A percentile compares a stretch with the other conserved stretches of the same genome.
phyloP scores from a whole-genome alignment of 1,139 yeast species.

The Debaryomycetaceae sp. region DNA sequence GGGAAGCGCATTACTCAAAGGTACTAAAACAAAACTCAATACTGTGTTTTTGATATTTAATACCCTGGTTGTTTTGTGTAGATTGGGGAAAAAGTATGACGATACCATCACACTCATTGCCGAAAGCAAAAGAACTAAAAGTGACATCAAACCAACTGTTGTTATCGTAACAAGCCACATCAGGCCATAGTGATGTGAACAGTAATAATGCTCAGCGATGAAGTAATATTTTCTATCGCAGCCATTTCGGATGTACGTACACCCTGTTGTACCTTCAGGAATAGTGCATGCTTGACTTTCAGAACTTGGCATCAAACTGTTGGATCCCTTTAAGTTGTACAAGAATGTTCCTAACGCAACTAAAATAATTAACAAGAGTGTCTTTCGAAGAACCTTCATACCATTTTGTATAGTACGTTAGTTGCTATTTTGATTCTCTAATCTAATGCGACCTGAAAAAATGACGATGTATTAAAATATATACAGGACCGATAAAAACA shows the following conservation, averaged over 20 bases:
- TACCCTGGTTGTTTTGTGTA: slow-evolving; percentile 25
- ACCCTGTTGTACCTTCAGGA: slow-evolving; percentile 8
- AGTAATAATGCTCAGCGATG: slow-evolving; percentile 26
- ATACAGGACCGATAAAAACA: too few relatives aligned
- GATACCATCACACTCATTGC: slow-evolving; percentile 36
- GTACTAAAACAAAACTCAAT: slow-evolving; percentile 35
- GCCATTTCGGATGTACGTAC: slow-evolving; percentile 17
- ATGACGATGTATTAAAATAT: too few relatives aligned
- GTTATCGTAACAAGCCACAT: slow-evolving; percentile 9
- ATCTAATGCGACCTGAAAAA: too few relatives aligned
- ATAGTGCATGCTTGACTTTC: slow-evolving; percentile 1
- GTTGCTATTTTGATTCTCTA: not conserved
- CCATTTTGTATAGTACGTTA: not conserved
- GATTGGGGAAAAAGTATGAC: slow-evolving; percentile 30
- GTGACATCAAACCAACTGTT: slow-evolving; percentile 15
- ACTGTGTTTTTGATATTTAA: slow-evolving; percentile 29
- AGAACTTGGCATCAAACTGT: not conserved
- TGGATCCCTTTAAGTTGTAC: not conserved
- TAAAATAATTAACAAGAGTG: not conserved
- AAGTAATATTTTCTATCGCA: slow-evolving; percentile 26
- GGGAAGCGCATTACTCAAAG: slow-evolving; percentile 39
- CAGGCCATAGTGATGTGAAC: slow-evolving; percentile 17
- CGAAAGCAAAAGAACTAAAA: slow-evolving; percentile 17
- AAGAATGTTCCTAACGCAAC: not conserved
- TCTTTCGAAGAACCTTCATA: not conserved